Conservation (phyloP, 352 stramenopile species). For the Globisporangium paddicum region DNA sequence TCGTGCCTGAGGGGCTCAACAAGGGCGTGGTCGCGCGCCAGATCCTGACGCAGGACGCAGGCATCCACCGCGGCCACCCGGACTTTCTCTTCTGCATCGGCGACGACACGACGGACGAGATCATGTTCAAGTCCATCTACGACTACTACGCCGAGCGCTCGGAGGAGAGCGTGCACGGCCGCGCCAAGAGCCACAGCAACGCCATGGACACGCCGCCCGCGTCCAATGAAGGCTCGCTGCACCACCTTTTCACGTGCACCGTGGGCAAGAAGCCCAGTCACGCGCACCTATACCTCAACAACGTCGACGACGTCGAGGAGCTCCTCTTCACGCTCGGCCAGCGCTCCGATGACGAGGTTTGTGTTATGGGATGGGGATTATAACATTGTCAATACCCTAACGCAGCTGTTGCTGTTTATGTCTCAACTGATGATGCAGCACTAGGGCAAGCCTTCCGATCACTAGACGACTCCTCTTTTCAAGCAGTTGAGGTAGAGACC, state of each 20-base stretch:
- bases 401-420: neutral
- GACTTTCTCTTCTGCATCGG: conserved; percentile 97
- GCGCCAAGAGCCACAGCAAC: neutral
- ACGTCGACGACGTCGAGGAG: conserved; percentile 83
- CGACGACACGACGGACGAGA: conserved; percentile 97
- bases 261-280: conserved; percentile 91
- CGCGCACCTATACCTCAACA: conserved; percentile 89
- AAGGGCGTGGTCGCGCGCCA: conserved; percentile 96
- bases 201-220: conserved; percentile 19
- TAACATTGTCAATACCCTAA: neutral
- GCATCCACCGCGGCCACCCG: conserved; percentile 71
- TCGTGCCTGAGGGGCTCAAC: conserved; percentile 94
- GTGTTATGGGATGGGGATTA: neutral
- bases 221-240: conserved; percentile 47
- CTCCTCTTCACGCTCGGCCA: conserved; percentile 64
- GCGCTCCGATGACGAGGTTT: conserved; percentile 17
- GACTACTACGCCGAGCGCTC: conserved; percentile 87
- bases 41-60: conserved; percentile 88
- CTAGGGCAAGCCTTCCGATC: too few relatives aligned
- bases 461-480: too few relatives aligned
- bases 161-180: conserved; percentile 74
- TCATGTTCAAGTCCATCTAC: conserved; percentile 96
- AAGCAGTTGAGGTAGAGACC: too few relatives aligned
- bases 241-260: conserved; percentile 90
- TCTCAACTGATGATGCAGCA: too few relatives aligned